Conservation (phyloP, 1,284 basidiomycete species). For the Amylostereum areolatum region DNA sequence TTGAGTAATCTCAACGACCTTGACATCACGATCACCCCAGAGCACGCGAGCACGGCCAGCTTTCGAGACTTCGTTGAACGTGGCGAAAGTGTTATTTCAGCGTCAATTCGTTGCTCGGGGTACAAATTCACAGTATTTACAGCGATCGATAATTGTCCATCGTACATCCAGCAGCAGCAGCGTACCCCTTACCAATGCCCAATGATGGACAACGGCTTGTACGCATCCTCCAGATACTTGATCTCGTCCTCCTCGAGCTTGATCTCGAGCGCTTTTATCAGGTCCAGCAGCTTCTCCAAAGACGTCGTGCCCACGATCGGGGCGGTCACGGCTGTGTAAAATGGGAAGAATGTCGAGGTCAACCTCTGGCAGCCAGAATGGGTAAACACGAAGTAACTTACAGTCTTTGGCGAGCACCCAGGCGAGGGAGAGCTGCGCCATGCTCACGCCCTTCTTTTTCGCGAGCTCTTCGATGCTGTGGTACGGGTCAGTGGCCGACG, state of each 20-base stretch:
- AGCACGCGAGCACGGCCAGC: too few species aligned
- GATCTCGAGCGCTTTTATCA: slow-evolving; percentile 26
- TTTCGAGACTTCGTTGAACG: too few species aligned
- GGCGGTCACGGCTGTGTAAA: slow-evolving; percentile 17
- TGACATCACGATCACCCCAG: too few species aligned
- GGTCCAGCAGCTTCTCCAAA: slow-evolving; percentile 24
- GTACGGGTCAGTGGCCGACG: not conserved
- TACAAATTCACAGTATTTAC: too few species aligned
- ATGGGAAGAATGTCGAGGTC: not conserved
- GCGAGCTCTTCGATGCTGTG: slow-evolving; percentile 30
- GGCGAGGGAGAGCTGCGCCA: slow-evolving; percentile 31
- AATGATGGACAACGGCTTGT: slow-evolving; percentile 14
- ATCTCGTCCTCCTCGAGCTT: slow-evolving; percentile 38
- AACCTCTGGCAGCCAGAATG: not conserved
- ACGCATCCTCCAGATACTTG: slow-evolving; percentile 36
- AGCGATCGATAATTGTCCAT: too few species aligned
- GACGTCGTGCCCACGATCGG: slow-evolving; percentile 33
- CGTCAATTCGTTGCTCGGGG: too few species aligned
- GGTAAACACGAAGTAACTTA: not conserved
- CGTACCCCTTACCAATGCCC: slow-evolving; percentile 8
- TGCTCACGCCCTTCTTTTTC: slow-evolving; percentile 26
- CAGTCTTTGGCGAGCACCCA: slow-evolving; percentile 27
- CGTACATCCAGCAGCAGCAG: too few species aligned
- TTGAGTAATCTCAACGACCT: too few species aligned
- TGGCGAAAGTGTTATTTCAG: too few species aligned